A percentile compares a stretch with the other conserved stretches of the same genome.
Evolutionary conservation across 2,329 filamentous ascomycete genomes (phyloP).

Genomic region (Stachybotrys elegans): DNA sequence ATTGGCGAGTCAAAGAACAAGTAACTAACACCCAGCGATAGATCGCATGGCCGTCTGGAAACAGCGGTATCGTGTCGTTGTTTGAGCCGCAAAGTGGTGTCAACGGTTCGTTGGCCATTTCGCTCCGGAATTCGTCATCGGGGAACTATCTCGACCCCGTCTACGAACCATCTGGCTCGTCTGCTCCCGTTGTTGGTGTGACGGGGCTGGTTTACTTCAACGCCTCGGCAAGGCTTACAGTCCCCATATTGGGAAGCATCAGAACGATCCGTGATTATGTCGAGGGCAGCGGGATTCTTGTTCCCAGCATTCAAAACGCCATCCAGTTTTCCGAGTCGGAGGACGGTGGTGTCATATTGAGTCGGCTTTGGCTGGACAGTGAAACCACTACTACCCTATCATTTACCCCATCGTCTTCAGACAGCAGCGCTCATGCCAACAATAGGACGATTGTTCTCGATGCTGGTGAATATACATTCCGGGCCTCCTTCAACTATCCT

Average conservation of each 20-base stretch:
- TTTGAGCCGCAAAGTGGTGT: constrained; percentile 49
- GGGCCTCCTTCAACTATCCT: constrained; percentile 57
- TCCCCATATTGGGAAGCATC: constrained; percentile 57
- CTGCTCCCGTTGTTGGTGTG: constrained; percentile 45
- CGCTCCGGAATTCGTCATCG: constrained; percentile 43
- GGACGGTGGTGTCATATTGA: constrained; percentile 40
- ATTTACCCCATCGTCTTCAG: constrained; percentile 38
- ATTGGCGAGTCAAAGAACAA: background rate
- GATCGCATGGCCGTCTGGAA: constrained; percentile 60
- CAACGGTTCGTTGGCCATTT: constrained; percentile 49
- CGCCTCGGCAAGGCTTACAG: constrained; percentile 46
- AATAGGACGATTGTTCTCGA: constrained; percentile 41
- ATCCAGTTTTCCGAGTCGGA: constrained; percentile 34
- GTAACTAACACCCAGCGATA: constrained; percentile 5
- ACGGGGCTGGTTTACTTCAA: constrained; percentile 52
- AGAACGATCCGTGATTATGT: constrained; percentile 58
- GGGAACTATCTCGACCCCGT: constrained; percentile 42
- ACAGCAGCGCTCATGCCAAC: constrained; percentile 27
- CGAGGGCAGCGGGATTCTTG: constrained; percentile 50
- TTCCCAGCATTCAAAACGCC: constrained; percentile 49
- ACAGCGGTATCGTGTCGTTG: constrained; percentile 54
- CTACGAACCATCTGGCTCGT: constrained; percentile 22
- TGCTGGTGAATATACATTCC: constrained; percentile 51
- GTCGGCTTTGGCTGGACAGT: constrained; percentile 57
- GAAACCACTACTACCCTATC: constrained; percentile 44